These are phyloP conservation scores for Elsinoe batatas DNA, from an alignment of 2,329 filamentous ascomycete species.

Conservation along the genomic window DNA sequence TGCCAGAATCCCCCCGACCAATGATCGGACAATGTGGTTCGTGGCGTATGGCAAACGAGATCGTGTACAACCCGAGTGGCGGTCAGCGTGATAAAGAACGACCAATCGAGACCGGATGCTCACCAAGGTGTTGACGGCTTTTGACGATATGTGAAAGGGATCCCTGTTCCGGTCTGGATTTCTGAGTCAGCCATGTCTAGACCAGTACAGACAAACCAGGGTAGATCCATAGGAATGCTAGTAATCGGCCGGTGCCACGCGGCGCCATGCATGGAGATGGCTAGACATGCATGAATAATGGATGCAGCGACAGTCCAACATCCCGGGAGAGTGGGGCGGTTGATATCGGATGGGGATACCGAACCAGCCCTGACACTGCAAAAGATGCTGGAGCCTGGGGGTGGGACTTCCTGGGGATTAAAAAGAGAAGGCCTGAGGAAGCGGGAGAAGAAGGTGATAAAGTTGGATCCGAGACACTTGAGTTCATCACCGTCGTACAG, in stretches of 20 bases:
- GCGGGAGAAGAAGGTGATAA: background rate
- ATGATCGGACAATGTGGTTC: background rate
- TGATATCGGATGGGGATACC: background rate
- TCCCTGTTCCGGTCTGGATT: background rate
- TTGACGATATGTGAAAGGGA: too few species aligned
- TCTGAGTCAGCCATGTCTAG: background rate
- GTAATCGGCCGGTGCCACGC: background rate
- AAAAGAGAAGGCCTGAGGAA: background rate
- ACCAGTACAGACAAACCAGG: background rate
- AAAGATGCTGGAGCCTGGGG: background rate
- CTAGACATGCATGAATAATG: background rate
- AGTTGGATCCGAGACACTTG: background rate
- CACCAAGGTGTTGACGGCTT: background rate
- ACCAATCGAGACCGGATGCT: background rate
- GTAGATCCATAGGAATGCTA: background rate
- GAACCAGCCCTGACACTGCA: background rate
- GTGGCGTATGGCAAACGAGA: background rate
- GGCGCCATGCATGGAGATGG: background rate
- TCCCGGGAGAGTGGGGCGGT: constrained; percentile 2
- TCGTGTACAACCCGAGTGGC: background rate
- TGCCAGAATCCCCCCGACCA: background rate
- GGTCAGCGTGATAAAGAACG: background rate
- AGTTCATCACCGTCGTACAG: background rate
- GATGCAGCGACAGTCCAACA: background rate
- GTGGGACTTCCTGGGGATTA: background rate